Percentiles rank a stretch among this genome's conserved stretches.
These are phyloP conservation scores for Biancaea sappan DNA, from an alignment of 306 rosid genomes.

Conservation along the genomic window DNA sequence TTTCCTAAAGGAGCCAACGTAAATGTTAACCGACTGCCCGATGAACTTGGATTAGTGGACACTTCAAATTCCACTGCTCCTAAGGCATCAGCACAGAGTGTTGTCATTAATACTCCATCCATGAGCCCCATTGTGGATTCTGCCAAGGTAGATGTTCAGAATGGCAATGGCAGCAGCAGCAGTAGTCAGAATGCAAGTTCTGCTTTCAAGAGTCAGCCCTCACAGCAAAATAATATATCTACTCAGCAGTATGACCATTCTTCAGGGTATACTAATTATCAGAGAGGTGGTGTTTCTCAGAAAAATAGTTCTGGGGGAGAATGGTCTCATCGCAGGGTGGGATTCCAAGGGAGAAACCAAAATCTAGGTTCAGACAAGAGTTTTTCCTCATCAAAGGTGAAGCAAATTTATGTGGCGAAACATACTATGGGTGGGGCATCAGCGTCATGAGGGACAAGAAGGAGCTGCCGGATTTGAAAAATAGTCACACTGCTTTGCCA, in stretches of 20 bases:
- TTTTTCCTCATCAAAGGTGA: conserved; percentile 68
- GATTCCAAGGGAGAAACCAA: conserved; percentile 83
- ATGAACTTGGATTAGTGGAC: conserved; percentile 74
- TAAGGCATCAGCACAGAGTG: conserved; percentile 44
- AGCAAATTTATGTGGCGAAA: conserved; percentile 92
- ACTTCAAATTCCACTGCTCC: conserved; percentile 51
- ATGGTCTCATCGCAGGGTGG: conserved; percentile 75
- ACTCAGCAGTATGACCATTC: conserved; percentile 70
- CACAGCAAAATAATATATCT: conserved; percentile 54
- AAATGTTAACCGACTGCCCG: conserved; percentile 67
- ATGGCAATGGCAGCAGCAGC: conserved; percentile 38
- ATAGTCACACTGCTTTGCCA: conserved; percentile 21
- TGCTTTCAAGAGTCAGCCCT: conserved; percentile 48
- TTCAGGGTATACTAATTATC: conserved; percentile 58
- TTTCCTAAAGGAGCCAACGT: conserved; percentile 61
- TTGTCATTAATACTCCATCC: conserved; percentile 45
- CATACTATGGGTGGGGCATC: conserved; percentile 68
- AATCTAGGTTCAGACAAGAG: conserved; percentile 62
- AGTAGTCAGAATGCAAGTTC: conserved; percentile 54
- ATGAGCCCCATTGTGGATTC: conserved; percentile 41
- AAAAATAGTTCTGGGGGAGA: conserved; percentile 72
- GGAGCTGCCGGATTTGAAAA: conserved; percentile 31
- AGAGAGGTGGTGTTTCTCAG: conserved; percentile 66
- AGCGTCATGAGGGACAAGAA: conserved; percentile 42
- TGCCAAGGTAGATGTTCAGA: conserved; percentile 56